phyloP scores from a whole-genome alignment of 805 yeast species.

The Blastobotrys americana region DNA sequence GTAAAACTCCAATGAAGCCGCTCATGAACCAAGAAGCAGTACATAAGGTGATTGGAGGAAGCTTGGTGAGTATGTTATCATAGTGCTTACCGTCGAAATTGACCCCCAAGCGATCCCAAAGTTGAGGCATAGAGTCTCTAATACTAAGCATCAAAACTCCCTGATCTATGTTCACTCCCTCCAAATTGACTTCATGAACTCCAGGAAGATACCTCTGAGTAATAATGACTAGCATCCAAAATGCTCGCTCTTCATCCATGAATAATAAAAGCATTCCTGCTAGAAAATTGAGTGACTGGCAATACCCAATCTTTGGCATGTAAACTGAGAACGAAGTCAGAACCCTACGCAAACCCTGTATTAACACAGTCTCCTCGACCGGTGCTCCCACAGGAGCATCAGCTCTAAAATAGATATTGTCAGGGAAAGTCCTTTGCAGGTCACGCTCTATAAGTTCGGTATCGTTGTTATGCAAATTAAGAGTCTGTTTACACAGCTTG shows the following conservation, averaged over 20 bases:
- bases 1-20: slow-evolving; percentile 82
- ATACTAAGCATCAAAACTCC: slow-evolving; percentile 87
- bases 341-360: slow-evolving; percentile 70
- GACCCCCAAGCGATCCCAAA: slow-evolving; percentile 54
- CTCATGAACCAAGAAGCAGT: slow-evolving; percentile 99
- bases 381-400: slow-evolving; percentile 13
- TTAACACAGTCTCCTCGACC: slow-evolving; percentile 52
- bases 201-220: slow-evolving; percentile 84
- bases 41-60: slow-evolving; percentile 88
- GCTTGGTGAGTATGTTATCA: slow-evolving; percentile 48
- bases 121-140: slow-evolving; percentile 71
- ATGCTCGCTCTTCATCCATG: slow-evolving; percentile 82
- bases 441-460: slow-evolving; percentile 93
- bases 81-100: slow-evolving; percentile 37
- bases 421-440: slow-evolving; percentile 90
- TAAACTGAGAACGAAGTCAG: slow-evolving; percentile 75
- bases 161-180: slow-evolving; percentile 93
- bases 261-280: slow-evolving; percentile 81
- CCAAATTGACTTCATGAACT: slow-evolving; percentile 80
- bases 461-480: slow-evolving; percentile 53
- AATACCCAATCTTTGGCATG: slow-evolving; percentile 88
- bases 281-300: slow-evolving; percentile 88
- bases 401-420: slow-evolving; percentile 70
- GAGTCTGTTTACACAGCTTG: slow-evolving; percentile 52
- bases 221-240: slow-evolving; percentile 92